Percentiles rank a stretch among this genome's conserved stretches.
These are phyloP conservation scores for Xylariales sp. DNA, from an alignment of 2,329 filamentous ascomycete genomes.

Conservation along the genomic window DNA sequence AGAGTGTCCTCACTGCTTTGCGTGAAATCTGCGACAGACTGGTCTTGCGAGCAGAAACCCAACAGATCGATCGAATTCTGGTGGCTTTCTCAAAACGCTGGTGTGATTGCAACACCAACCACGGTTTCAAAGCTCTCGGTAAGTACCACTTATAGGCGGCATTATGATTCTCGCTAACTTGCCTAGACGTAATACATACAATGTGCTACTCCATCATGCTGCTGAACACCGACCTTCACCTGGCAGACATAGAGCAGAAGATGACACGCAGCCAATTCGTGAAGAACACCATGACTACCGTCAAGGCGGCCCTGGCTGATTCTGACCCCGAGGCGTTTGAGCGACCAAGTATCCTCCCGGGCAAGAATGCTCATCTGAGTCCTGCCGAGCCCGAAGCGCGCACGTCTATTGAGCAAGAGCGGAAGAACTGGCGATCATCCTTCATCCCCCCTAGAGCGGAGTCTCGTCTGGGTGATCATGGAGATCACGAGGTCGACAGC, in stretches of 20 bases:
- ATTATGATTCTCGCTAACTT: neutral
- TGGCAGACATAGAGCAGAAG: slow-evolving; percentile 92
- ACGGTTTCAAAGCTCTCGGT: slow-evolving; percentile 89
- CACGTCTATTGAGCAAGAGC: slow-evolving; percentile 18
- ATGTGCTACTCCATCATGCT: slow-evolving; percentile 95
- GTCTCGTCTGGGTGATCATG: slow-evolving; percentile 33
- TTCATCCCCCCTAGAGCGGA: slow-evolving; percentile 47
- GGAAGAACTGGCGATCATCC: slow-evolving; percentile 32
- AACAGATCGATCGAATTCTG: slow-evolving; percentile 92
- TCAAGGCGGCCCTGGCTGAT: slow-evolving; percentile 71
- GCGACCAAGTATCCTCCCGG: slow-evolving; percentile 50
- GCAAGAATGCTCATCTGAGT: slow-evolving; percentile 27
- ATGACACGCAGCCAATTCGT: slow-evolving; percentile 95
- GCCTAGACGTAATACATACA: slow-evolving; percentile 83
- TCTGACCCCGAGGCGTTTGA: slow-evolving; percentile 65
- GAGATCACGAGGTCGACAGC: slow-evolving; percentile 41
- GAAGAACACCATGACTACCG: slow-evolving; percentile 91
- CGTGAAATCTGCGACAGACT: slow-evolving; percentile 78
- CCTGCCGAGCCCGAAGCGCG: slow-evolving; percentile 19
- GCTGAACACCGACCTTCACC: slow-evolving; percentile 90
- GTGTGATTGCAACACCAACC: slow-evolving; percentile 88
- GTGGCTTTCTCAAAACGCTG: slow-evolving; percentile 85
- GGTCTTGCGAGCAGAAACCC: slow-evolving; percentile 83
- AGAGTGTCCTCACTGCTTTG: slow-evolving; percentile 74
- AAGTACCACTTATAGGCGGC: slow-evolving; percentile 27